Conservation (phyloP, 495 filamentous ascomycete species). For the Aspergillus sparsus region DNA sequence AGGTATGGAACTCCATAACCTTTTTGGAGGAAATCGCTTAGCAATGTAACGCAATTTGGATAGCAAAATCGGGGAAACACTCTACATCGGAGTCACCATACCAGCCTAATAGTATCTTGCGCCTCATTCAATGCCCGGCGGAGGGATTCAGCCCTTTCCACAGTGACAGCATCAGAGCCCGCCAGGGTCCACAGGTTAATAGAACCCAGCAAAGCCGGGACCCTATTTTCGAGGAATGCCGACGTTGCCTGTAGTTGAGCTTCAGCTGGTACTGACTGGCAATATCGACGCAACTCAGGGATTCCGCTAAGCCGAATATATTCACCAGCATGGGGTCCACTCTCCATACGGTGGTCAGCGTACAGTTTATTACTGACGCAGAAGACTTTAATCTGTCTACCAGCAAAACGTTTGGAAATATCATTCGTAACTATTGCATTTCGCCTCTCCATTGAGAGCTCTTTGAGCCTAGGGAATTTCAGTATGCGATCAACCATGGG, state of each 20-base stretch:
- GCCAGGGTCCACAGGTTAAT: conserved; percentile 17
- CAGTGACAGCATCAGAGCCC: conserved; percentile 13
- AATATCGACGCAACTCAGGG: conserved; percentile 3
- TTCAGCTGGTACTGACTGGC: conserved; percentile 7
- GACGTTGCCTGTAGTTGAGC: conserved; percentile 7
- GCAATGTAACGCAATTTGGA: not conserved
- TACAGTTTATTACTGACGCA: not conserved
- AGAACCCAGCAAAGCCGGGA: conserved; percentile 14
- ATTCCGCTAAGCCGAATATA: not conserved
- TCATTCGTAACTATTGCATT: not conserved
- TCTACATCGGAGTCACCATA: conserved; percentile 14
- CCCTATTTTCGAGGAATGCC: conserved; percentile 1
- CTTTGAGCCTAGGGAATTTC: not conserved
- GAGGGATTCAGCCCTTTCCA: conserved; percentile 17
- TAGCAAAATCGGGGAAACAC: not conserved
- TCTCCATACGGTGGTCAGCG: not conserved
- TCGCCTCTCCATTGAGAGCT: not conserved
- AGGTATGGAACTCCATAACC: not conserved
- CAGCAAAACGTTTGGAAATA: not conserved
- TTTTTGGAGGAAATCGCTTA: not conserved
- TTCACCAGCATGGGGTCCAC: not conserved
- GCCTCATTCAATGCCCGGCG: conserved; percentile 9
- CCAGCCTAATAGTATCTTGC: conserved; percentile 8
- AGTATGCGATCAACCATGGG: no score
- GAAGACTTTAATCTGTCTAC: not conserved